Percentiles rank a stretch among this genome's conserved stretches.
Conservation (phyloP, 371 early-diverging fungal species). For the Lichtheimia ornata region DNA sequence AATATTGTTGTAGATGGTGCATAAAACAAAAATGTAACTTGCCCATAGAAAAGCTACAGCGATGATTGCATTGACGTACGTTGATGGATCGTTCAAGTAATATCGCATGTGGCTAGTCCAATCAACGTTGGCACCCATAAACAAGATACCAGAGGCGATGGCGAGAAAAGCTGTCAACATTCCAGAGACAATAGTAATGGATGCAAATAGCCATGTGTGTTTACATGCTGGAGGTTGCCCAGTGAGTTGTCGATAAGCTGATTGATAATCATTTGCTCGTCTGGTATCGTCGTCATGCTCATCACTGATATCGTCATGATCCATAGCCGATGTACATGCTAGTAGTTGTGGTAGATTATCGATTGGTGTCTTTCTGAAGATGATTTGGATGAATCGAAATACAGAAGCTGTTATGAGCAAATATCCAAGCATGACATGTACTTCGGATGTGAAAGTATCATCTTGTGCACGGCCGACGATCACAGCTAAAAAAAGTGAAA, state of each 20-base stretch:
- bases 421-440: conserved; percentile 41
- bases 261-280: conserved; percentile 8
- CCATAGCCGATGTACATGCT: conserved; percentile 20
- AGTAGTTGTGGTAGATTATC: conserved; percentile 41
- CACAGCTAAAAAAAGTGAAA: conserved; percentile 11
- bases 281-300: conserved; percentile 6
- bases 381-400: conserved; percentile 34
- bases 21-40: conserved; percentile 55
- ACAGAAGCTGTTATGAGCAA: conserved; percentile 34
- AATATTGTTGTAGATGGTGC: conserved; percentile 72
- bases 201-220: conserved; percentile 37
- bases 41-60: conserved; percentile 43
- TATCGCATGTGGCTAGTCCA: conserved; percentile 38
- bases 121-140: conserved; percentile 40
- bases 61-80: conserved; percentile 35
- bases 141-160: conserved; percentile 36
- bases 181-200: conserved; percentile 36
- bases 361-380: conserved; percentile 43
- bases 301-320: conserved; percentile 22
- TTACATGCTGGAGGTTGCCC: conserved; percentile 24
- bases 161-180: conserved; percentile 28
- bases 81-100: conserved; percentile 35
- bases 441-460: conserved; percentile 28
- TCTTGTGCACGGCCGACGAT: conserved; percentile 19
- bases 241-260: conserved; percentile 19